These are phyloP conservation scores for Lactarius evosmus DNA, from an alignment of 768 basidiomycete species.

Conservation along the genomic window DNA sequence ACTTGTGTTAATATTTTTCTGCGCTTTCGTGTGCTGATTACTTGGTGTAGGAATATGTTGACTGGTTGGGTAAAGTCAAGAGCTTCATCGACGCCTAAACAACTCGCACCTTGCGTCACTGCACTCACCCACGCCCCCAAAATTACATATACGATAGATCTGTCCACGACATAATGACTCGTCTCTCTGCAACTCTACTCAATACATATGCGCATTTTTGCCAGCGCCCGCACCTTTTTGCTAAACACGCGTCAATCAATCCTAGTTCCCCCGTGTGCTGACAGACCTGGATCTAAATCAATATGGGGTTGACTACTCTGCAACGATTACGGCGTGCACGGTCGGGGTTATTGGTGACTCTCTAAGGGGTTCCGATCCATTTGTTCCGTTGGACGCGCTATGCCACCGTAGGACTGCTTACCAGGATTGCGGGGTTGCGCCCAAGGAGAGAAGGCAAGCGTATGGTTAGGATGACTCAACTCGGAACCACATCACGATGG, in stretches of 20 bases:
- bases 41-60: conserved; percentile 75
- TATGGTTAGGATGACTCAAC: neutral
- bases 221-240: neutral
- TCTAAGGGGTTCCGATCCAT: neutral
- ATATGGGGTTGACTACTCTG: neutral
- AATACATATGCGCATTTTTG: conserved; percentile 3
- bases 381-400: neutral
- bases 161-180: conserved; percentile 12
- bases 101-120: neutral
- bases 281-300: neutral
- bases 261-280: neutral
- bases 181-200: conserved; percentile 10
- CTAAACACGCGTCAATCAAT: neutral
- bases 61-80: conserved; percentile 83
- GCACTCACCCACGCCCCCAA: neutral
- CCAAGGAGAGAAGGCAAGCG: neutral
- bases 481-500: neutral
- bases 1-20: neutral
- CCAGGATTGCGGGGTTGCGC: neutral
- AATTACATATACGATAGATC: conserved; percentile 20
- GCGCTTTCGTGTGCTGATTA: conserved; percentile 6
- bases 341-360: neutral
- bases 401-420: neutral
- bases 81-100: conserved; percentile 65
- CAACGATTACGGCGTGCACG: neutral